These are phyloP conservation scores for Chloromonas sp. DNA, from an alignment of 163 green algal genomes.

Conservation along the genomic window DNA sequence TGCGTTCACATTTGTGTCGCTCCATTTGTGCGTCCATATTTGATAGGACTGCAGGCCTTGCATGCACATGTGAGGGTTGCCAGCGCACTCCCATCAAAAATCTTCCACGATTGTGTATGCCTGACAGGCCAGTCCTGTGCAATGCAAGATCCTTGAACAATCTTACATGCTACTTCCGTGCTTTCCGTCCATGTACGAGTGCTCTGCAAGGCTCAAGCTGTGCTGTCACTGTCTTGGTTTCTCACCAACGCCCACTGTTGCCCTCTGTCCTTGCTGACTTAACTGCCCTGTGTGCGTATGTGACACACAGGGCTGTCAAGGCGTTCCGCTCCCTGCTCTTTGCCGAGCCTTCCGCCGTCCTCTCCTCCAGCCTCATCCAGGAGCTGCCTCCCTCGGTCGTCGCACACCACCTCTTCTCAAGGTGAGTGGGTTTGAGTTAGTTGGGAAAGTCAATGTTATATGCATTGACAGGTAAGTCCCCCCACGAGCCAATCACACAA, in stretches of 20 bases:
- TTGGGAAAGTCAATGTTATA: not conserved
- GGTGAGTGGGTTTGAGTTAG: slow-evolving; percentile 16
- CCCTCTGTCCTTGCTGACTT: not conserved
- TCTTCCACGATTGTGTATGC: too few relatives aligned
- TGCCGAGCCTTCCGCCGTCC: slow-evolving; percentile 36
- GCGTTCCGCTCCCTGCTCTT: slow-evolving; percentile 76
- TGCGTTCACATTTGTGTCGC: not conserved
- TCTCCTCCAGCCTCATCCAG: slow-evolving; percentile 42
- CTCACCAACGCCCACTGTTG: not conserved
- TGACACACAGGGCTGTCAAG: slow-evolving; percentile 30
- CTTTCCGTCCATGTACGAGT: too few relatives aligned
- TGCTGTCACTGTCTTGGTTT: too few relatives aligned
- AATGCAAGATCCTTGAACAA: too few relatives aligned
- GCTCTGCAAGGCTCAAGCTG: too few relatives aligned
- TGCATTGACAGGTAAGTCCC: not conserved
- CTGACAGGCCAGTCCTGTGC: too few relatives aligned
- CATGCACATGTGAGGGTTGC: too few relatives aligned
- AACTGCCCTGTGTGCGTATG: not conserved
- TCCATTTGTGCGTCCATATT: too few relatives aligned
- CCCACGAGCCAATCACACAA: too few relatives aligned
- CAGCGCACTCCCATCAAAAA: too few relatives aligned
- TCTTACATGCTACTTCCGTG: too few relatives aligned
- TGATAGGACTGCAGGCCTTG: too few relatives aligned
- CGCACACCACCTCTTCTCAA: slow-evolving; percentile 81
- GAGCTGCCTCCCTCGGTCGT: slow-evolving; percentile 66